phyloP scores from a whole-genome alignment of 306 rosid species.

The Cucurbita pepo region DNA sequence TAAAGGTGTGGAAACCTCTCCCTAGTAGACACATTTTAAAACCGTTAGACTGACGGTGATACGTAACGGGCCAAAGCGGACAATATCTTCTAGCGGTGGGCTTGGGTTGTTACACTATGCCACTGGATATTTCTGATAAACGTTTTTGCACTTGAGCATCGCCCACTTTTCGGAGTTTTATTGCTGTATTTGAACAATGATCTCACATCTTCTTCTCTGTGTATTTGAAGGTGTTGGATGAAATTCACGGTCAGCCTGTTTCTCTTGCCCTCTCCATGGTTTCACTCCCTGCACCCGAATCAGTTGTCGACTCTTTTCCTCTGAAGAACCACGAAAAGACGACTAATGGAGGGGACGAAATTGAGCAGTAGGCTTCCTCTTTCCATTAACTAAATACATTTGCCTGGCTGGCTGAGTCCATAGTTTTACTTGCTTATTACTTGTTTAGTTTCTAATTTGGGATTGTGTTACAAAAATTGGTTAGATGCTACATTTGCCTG shows the following conservation, averaged over 20 bases:
- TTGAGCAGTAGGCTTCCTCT: slow-evolving; percentile 50
- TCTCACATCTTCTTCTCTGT: neutral
- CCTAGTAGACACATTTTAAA: too few relatives aligned
- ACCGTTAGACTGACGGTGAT: too few relatives aligned
- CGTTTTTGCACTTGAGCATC: neutral
- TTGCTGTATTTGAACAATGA: neutral
- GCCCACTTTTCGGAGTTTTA: neutral
- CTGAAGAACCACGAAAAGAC: slow-evolving; percentile 52
- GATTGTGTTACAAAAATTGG: neutral
- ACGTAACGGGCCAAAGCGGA: too few relatives aligned
- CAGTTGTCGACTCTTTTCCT: slow-evolving; percentile 78
- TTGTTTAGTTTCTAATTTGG: neutral
- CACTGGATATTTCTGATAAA: neutral
- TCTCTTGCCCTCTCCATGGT: slow-evolving; percentile 71
- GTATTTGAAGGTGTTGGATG: slow-evolving; percentile 78
- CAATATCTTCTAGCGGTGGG: too few relatives aligned
- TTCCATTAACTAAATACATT: neutral
- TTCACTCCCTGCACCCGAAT: slow-evolving; percentile 87
- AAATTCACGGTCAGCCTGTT: slow-evolving; percentile 79
- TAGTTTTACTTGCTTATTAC: neutral
- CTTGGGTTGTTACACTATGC: too few relatives aligned
- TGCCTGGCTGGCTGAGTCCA: too few relatives aligned
- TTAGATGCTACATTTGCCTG: slow-evolving; percentile 87
- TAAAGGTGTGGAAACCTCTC: too few relatives aligned
- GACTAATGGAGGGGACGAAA: slow-evolving; percentile 27